phyloP scores from a whole-genome alignment of 768 basidiomycete species.

The Baorangia bicolor region DNA sequence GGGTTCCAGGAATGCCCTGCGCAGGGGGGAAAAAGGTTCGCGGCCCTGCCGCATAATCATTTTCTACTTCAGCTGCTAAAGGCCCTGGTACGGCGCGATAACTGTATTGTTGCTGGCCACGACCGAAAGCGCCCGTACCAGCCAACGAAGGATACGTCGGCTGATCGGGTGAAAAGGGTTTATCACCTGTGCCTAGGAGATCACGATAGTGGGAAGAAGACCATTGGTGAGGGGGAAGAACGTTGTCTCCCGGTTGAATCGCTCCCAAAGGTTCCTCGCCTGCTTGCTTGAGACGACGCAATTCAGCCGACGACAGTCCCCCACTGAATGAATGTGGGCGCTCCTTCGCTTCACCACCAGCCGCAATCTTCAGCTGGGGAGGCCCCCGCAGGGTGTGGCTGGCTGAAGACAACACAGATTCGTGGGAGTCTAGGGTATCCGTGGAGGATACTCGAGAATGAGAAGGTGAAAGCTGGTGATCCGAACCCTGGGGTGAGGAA shows the following conservation, averaged over 20 bases:
- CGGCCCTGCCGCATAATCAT: conserved; percentile 59
- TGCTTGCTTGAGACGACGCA: conserved; percentile 72
- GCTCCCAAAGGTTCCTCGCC: conserved; percentile 42
- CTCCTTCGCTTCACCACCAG: conserved; percentile 62
- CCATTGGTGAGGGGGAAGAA: conserved; percentile 49
- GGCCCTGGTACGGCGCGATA: conserved; percentile 43
- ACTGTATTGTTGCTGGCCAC: conserved; percentile 53
- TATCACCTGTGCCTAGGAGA: conserved; percentile 36
- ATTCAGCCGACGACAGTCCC: conserved; percentile 68
- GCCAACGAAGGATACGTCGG: conserved; percentile 68
- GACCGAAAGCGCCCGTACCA: conserved; percentile 45
- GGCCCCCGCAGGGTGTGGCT: conserved; percentile 58
- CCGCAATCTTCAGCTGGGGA: conserved; percentile 52
- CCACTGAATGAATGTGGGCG: conserved; percentile 83
- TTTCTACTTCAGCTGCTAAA: conserved; percentile 26
- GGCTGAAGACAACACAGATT: conserved; percentile 48
- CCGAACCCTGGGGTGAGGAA: conserved; percentile 69
- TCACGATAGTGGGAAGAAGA: conserved; percentile 51
- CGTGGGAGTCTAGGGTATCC: conserved; percentile 65
- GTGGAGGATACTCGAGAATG: conserved; percentile 85
- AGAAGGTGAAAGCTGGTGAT: conserved; percentile 63
- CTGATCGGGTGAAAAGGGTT: conserved; percentile 45
- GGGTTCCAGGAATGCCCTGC: conserved; percentile 38
- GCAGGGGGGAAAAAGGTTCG: conserved; percentile 52
- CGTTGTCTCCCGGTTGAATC: conserved; percentile 36